A percentile compares a stretch with the other conserved stretches of the same genome.
Conservation (phyloP, 1,284 basidiomycete species). For the Volvariella surrecta region DNA sequence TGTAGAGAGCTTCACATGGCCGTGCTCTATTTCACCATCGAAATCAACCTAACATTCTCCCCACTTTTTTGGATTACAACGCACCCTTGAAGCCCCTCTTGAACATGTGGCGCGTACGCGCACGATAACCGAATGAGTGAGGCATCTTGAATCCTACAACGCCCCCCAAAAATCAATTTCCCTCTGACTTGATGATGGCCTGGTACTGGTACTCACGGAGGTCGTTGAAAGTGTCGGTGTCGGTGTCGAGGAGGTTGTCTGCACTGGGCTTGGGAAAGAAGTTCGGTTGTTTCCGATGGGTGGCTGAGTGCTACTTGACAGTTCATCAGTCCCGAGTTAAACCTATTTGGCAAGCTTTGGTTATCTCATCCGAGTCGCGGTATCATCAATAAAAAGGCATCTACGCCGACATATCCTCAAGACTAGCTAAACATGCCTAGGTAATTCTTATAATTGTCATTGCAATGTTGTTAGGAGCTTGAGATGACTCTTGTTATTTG, state of each 20-base stretch:
- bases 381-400: slow-evolving; percentile 1
- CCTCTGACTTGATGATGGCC: no score
- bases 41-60: slow-evolving; percentile 8
- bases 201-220: slow-evolving; percentile 21
- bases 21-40: slow-evolving; percentile 63
- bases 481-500: slow-evolving; percentile 26
- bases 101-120: slow-evolving; percentile 99
- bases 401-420: slow-evolving; percentile 12
- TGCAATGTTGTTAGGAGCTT: slow-evolving; percentile 6
- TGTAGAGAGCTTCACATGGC: slow-evolving; percentile 86
- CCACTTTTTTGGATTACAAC: slow-evolving; percentile 14
- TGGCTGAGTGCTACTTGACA: slow-evolving; percentile 34
- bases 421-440: slow-evolving; percentile 61
- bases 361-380: neutral
- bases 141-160: slow-evolving; percentile 77
- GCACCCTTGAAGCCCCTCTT: slow-evolving; percentile 93
- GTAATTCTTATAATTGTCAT: slow-evolving; percentile 30
- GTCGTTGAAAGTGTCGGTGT: slow-evolving; percentile 34
- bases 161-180: slow-evolving; percentile 11
- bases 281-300: slow-evolving; percentile 31
- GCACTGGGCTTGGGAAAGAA: slow-evolving; percentile 10
- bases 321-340: slow-evolving; percentile 27
- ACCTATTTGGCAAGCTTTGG: slow-evolving; percentile 26
- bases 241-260: slow-evolving; percentile 23
- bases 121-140: slow-evolving; percentile 99